Evolutionary conservation across 78 protist species (phyloP), one percentile per base, ranked within the genome.

Genomic region (Mastigamoeba balamuthi): DNA sequence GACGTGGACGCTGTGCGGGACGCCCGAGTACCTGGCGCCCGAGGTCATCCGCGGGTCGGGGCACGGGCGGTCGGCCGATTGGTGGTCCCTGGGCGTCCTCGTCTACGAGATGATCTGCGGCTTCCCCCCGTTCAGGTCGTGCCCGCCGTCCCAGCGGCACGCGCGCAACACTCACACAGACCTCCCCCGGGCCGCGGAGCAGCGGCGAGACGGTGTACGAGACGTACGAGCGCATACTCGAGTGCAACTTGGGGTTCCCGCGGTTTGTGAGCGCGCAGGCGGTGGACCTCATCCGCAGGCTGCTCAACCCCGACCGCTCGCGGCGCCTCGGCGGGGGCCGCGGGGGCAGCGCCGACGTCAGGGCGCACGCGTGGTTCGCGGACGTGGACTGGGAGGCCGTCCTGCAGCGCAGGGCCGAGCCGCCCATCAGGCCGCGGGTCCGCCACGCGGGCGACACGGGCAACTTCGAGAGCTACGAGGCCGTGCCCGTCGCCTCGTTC

Each of bases 61-160:
- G 0, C 83, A 92, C 78, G 91, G 91, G 39, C 80, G 73, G 58
- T 78, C 91, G 0, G 96, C 91, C 7, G 97, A 95, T 65, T 93
- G 96, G 96, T 95, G 96, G 98, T 53, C 83, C 37, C 67, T 95
- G 0, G 96, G 96, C 30, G 83, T 87, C 30, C 69, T 93, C 29
- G 40, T 89, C n/a, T 92, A 84, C 66, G 96, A 92, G 70, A 92
- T 92, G 96, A 72, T 92, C 30, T 70, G 67, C 35, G 94, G 95
- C 5, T 10, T 88, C 25, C 90, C 90, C 27, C 94, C 94, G 7
- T 86, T 86, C 66, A 27, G 66, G 27, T 6, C 4, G 27, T n/a
- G 29, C 27, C 66, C 17, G 9, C 66, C 6, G 27, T 58, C 66
- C 37, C 27, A 6, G 27, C 29, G 27, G 7, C 7, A 7, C 6